Conservation (phyloP, 768 basidiomycete species). For the Phlebiopsis gigantea region DNA sequence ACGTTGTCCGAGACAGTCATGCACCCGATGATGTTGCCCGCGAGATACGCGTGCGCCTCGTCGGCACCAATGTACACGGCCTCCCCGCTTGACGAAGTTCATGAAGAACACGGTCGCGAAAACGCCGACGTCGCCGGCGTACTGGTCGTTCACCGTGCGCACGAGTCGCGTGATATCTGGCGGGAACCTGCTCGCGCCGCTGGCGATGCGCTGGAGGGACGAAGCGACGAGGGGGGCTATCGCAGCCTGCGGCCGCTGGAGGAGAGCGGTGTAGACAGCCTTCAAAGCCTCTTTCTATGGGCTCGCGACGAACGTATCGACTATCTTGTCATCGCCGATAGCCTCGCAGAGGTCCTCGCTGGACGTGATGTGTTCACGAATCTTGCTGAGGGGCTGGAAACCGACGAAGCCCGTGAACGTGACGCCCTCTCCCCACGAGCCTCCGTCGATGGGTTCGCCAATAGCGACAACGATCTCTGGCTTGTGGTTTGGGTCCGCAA, state of each 20-base stretch:
- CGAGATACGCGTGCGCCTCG: slow-evolving; percentile 55
- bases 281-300: slow-evolving; percentile 31
- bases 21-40: slow-evolving; percentile 59
- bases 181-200: slow-evolving; percentile 7
- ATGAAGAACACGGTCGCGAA: slow-evolving; percentile 46
- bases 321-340: slow-evolving; percentile 30
- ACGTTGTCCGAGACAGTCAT: slow-evolving; percentile 58
- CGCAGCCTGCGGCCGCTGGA: slow-evolving; percentile 31
- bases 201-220: slow-evolving; percentile 24
- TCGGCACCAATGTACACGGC: slow-evolving; percentile 50
- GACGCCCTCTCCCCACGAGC: slow-evolving; percentile 12
- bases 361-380: slow-evolving; percentile 34
- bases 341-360: slow-evolving; percentile 41
- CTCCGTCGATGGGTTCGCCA: slow-evolving; percentile 30
- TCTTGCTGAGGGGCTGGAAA: slow-evolving; percentile 44
- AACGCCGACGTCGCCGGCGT: slow-evolving; percentile 49
- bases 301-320: slow-evolving; percentile 26
- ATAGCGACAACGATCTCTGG: slow-evolving; percentile 55
- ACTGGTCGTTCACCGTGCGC: slow-evolving; percentile 39
- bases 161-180: slow-evolving; percentile 29
- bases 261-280: slow-evolving; percentile 37
- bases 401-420: slow-evolving; percentile 43
- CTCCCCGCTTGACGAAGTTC: slow-evolving; percentile 50
- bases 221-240: slow-evolving; percentile 27
- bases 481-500: slow-evolving; percentile 50